Conservation (phyloP, 805 yeast species). For the Yarrowia sp. region DNA sequence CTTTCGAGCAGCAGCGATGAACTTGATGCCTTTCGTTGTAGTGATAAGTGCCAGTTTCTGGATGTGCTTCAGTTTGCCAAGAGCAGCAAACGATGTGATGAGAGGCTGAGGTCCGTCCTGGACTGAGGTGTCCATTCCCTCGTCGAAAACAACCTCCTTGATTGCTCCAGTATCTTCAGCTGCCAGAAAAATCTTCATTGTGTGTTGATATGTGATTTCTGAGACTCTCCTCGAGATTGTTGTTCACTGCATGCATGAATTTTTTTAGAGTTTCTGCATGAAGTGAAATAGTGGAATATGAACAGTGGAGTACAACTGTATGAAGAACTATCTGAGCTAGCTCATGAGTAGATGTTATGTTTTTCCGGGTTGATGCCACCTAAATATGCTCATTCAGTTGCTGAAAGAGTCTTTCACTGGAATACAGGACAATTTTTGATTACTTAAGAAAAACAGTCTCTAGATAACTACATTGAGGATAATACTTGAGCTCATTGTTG, state of each 20-base stretch:
- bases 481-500: no score
- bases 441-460: neutral
- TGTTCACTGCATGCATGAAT: constrained; percentile 17
- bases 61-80: constrained; percentile 53
- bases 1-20: constrained; percentile 41
- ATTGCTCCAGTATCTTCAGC: constrained; percentile 61
- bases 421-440: no score
- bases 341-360: no score
- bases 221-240: constrained; percentile 3
- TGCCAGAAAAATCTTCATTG: constrained; percentile 60
- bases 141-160: constrained; percentile 62
- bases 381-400: no score
- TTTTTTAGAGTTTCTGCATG: constrained; percentile 30
- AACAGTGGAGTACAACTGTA: no score
- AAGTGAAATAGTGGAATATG: neutral
- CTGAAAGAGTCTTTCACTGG: no score
- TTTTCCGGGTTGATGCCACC: neutral
- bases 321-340: no score
- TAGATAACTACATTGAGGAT: no score
- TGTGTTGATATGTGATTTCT: constrained; percentile 2
- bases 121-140: constrained; percentile 81
- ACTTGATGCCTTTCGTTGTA: constrained; percentile 15
- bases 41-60: constrained; percentile 38
- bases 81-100: constrained; percentile 53
- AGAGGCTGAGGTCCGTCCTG: constrained; percentile 71